Evolutionary conservation across 1,284 basidiomycete species (phyloP), one percentile per base, ranked within the genome.

Genomic region (Coniferiporia sulphurascens): DNA sequence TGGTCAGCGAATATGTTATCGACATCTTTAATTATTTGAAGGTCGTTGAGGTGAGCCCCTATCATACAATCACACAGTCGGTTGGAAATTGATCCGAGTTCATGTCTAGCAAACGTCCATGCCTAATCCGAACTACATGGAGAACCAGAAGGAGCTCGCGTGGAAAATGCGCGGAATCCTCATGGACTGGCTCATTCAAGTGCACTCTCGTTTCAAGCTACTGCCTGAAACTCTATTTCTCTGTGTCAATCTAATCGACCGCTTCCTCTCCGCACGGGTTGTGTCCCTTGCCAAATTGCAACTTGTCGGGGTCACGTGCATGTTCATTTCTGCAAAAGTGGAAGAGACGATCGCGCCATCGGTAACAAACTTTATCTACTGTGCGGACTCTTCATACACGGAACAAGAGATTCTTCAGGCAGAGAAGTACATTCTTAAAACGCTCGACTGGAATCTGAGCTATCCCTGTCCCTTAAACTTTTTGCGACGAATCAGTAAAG

Each of bases 171-270:
- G 95, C 21, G 91, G 91, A 15, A 92, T 98, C 65, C 84, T 99
- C 36, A 89, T 91, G 63, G 96, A 99, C 78, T 98, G 96, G 97
- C 82, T 99, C 61, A 89, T 99, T 65, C 95, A 98, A 75, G 90
- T 98, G 21, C 96, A 99, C 73, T 82, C 86, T 65, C 93, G 94
- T 67, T 98, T 98, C 80, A 89, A 89, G 60, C 83, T 99, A 17
- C 81, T 97, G 7, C 95, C 95, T 8, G 96, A 99, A 76, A 98
- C 96, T 0, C 85, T 99, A 53, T 98, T 96, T 78, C 85, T 99
- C 60, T 89, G 90, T 64, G 81, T 93, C 70, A 98, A 99, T 79
- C 87, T 98, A 69, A 91, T 98, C 69, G 97, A 99, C 74, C 93
- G 96, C 55, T 98, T 99, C 82, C 84, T 98, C 27, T 95, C 93